A percentile compares a stretch with the other conserved stretches of the same genome.
Evolutionary conservation across 352 stramenopile genomes (phyloP).

Genomic region (Phytophthora crassamura): DNA sequence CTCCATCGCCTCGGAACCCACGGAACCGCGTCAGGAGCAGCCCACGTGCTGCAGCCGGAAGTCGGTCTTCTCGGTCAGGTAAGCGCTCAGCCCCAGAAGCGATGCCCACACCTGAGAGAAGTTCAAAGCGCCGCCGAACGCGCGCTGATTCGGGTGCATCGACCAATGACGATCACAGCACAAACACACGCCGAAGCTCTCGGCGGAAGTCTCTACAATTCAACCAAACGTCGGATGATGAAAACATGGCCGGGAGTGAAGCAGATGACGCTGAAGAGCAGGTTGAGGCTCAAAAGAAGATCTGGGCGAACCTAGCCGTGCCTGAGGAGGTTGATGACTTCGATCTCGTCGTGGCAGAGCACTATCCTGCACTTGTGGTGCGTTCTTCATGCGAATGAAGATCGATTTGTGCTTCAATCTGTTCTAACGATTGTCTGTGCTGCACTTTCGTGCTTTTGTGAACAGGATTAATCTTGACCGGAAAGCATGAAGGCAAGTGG

Average conservation of each 20-base stretch:
- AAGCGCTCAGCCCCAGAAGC: conserved; percentile 21
- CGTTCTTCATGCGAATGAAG: conserved; percentile 17
- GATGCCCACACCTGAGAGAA: conserved; percentile 24
- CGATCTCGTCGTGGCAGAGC: conserved; percentile 49
- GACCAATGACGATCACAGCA: conserved; percentile 16
- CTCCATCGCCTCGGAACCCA: conserved; percentile 27
- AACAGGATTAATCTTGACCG: conserved; percentile 29
- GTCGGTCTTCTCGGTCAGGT: conserved; percentile 16
- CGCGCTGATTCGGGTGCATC: conserved; percentile 29
- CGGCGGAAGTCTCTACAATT: conserved; percentile 31
- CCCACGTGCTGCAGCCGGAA: conserved; percentile 18
- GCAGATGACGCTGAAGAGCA: conserved; percentile 15
- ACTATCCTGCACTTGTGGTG: conserved; percentile 54
- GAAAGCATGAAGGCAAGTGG: conserved; percentile 1
- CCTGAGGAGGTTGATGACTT: conserved; percentile 36
- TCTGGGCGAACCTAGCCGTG: conserved; percentile 34
- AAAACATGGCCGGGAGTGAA: conserved; percentile 13
- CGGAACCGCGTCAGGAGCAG: conserved; percentile 32
- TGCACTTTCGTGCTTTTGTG: conserved; percentile 6
- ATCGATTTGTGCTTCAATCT: neutral
- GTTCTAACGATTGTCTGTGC: conserved; percentile 2
- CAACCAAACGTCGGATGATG: conserved; percentile 26
- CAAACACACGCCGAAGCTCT: conserved; percentile 24
- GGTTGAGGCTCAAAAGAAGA: conserved; percentile 21
- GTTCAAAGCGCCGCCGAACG: conserved; percentile 37